Conservation (phyloP, 805 yeast genomes). For the Brettanomyces sp. region DNA sequence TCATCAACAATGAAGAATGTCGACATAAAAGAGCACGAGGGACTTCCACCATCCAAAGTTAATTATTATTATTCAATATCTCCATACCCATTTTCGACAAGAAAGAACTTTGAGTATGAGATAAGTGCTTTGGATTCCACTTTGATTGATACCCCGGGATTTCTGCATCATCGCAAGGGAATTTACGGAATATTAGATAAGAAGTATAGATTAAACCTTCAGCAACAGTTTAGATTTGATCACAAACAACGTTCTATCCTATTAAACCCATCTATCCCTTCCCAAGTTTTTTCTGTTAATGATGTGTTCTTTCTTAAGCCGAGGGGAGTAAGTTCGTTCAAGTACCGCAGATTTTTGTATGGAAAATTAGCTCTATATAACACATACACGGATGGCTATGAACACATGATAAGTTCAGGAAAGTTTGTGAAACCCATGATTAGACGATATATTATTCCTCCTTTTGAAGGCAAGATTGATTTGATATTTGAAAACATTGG, state of each 20-base stretch:
- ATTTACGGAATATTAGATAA: slow-evolving; percentile 11
- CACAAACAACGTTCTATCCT: background rate
- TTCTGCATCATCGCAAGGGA: slow-evolving; percentile 12
- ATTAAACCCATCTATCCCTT: background rate
- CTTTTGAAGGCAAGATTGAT: slow-evolving; percentile 1
- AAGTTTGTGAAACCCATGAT: background rate
- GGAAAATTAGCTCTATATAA: background rate
- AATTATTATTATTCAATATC: slow-evolving; percentile 4
- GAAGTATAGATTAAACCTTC: background rate
- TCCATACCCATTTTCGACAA: slow-evolving; percentile 11
- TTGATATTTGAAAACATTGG: slow-evolving; percentile 2
- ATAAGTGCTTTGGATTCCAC: slow-evolving; percentile 9
- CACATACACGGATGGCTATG: background rate
- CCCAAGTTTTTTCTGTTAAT: background rate
- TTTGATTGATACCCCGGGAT: slow-evolving; percentile 24
- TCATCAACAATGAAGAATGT: background rate
- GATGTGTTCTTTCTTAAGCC: slow-evolving; percentile 3
- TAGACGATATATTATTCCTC: background rate
- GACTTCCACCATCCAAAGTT: background rate
- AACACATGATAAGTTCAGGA: background rate
- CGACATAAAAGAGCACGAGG: slow-evolving; percentile 1
- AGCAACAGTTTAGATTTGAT: background rate
- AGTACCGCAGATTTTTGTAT: slow-evolving; percentile 1
- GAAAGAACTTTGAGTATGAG: slow-evolving; percentile 6
- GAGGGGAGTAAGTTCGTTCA: background rate